Evolutionary conservation across 768 basidiomycete genomes (phyloP), one percentile per base, ranked within the genome.

Genomic region (Tylopilus felleus): DNA sequence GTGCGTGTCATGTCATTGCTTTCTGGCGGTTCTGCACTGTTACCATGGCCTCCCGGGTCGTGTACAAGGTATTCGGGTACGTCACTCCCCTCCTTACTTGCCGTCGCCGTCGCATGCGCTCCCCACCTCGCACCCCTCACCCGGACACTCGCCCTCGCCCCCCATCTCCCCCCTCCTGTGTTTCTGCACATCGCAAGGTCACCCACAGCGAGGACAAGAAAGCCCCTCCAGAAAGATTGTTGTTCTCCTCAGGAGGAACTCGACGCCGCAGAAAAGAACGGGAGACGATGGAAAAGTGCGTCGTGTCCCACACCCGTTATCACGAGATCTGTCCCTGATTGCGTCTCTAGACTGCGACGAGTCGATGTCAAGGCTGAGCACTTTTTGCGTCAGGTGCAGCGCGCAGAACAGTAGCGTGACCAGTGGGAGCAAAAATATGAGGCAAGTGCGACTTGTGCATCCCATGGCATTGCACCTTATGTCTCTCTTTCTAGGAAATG

Each of bases 361-460:
- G 93, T 96, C 53, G 97, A 99, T 68, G 88, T 98, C 73, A 99
- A 98, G 77, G 96, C 96, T 10, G 97, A 99, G 72, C 93, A 98
- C 75, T 97, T 92, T 69, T 96, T 98, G 74, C 84, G 94, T 46
- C 91, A 95, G 68, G 85, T 97, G 19, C 78, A 84, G 60, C 82
- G 90, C 41, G 77, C 83, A 45, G 95, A 98, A 70, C 84, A 90
- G 67, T 97, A 99, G 72, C 85, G 95, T 47, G 96, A 98, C 70
- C 65, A 69, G 38, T 93, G 90, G 91, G 95, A 97, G 83, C 83
- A 86, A 80, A 98, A 96, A 75, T 90, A 83, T 75, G 95, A 95
- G 79, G 94, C 93, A 65, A 49, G 22, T 12, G 19, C 64, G 83
- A 73, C 13, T 21, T 19, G 23, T n/a, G 17, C 13, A 12, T 17